phyloP scores from a whole-genome alignment of 108 stramenopile genomes.

The Cyclotella choctawhatcheeana region DNA sequence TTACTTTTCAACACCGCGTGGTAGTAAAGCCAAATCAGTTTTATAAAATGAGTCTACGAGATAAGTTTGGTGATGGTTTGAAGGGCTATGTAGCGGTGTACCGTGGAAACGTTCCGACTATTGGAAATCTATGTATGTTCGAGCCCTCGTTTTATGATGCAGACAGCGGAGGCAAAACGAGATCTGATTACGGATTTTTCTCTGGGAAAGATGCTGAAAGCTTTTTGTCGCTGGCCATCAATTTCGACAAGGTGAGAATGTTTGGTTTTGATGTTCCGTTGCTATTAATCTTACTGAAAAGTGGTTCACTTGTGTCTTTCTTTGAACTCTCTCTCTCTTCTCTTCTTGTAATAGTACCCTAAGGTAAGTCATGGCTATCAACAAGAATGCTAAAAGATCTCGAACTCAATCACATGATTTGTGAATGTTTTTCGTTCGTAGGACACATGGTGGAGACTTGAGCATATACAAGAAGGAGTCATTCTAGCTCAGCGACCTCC shows the following conservation, averaged over 20 bases:
- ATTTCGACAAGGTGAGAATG: conserved; percentile 21
- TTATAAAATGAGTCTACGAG: conserved; percentile 38
- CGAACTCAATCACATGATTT: background rate
- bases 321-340: background rate
- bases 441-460: conserved; percentile 47
- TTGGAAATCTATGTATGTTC: conserved; percentile 36
- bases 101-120: conserved; percentile 16
- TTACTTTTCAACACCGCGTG: conserved; percentile 41
- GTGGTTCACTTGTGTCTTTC: no score
- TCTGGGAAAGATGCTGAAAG: conserved; percentile 25
- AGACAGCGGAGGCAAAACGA: conserved; percentile 1
- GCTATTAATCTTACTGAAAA: no score
- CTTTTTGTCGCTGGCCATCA: conserved; percentile 36
- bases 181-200: conserved; percentile 41
- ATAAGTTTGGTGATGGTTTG: conserved; percentile 34
- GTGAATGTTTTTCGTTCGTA: background rate
- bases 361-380: background rate
- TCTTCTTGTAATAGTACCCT: background rate
- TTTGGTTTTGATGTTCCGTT: no score
- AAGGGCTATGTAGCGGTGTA: conserved; percentile 44
- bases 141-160: conserved; percentile 30
- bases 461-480: conserved; percentile 27
- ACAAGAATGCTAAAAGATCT: background rate
- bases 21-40: conserved; percentile 28
- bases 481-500: conserved; percentile 38